Base-by-base conservation (phyloP, 163 green algal genomes). In the Volvox carteri region DNA sequence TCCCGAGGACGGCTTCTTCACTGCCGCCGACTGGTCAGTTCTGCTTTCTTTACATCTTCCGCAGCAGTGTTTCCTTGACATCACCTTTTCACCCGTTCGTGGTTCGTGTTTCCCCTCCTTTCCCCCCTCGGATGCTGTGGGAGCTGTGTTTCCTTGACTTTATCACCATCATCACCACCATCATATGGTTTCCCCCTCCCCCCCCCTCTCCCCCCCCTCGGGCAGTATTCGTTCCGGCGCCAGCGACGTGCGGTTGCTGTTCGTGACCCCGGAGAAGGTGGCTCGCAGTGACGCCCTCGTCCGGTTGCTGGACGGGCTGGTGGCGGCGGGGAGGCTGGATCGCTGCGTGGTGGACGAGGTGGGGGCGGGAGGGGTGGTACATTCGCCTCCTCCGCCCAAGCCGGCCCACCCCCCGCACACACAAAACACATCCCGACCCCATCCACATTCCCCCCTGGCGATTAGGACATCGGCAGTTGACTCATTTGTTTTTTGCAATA, bases 201-300 rank as follows among this genome's bases (percentile, higher is more conserved):
- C 25, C 58, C 25, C n/a, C 35, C 18, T 23, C n/a, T 23, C n/a
- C 9, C 19, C 19, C 18, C 60, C 4, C 37, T 11, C 60, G 30
- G 11, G 25, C 83, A 88, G 83, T 67, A 81, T 88, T 25, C 83
- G 83, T 67, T 83, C 83, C 68, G 83, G 83, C 54, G 35, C 30
- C 83, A 72, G 62, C 68, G 68, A 46, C 50, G 50, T 75, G 37
- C 33, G 83, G 77, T 86, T 99, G 39, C 73, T 99, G 74, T 99
- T 98, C 90, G 91, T 99, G 58, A 99, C 97, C 7, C 97, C 97
- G 8, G 97, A 99, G 73, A 92, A 94, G 90, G 52, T 99, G 18
- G 93, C 94, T 1, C 86, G 84, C 41, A 97, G 93, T 70, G 95
- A 97, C 74, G 85, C 86, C 39, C 88, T 98, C 73, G 93, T 97